phyloP scores from a whole-genome alignment of 2,329 filamentous ascomycete species.

The Aspergillaceae sp. region DNA sequence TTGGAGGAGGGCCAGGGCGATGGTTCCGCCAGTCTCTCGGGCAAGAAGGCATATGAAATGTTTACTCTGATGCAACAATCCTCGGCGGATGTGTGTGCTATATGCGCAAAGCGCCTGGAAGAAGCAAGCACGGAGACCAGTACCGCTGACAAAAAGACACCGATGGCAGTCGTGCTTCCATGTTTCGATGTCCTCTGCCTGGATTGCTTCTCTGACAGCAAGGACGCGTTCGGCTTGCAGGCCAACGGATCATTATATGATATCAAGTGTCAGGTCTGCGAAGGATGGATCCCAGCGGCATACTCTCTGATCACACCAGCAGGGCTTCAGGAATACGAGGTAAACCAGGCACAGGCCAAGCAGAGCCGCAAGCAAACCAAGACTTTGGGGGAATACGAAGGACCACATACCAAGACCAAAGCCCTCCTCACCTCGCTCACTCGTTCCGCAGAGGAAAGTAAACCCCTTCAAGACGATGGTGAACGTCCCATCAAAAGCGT shows the following conservation, averaged over 20 bases:
- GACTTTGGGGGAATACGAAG: constrained; percentile 60
- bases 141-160: constrained; percentile 42
- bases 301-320: constrained; percentile 62
- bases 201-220: constrained; percentile 57
- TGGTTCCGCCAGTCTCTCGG: constrained; percentile 48
- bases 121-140: constrained; percentile 47
- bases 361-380: constrained; percentile 49
- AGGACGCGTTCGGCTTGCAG: constrained; percentile 42
- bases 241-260: constrained; percentile 40
- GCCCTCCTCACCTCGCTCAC: constrained; percentile 70
- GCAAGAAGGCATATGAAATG: constrained; percentile 74
- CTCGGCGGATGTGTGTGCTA: constrained; percentile 63
- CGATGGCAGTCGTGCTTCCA: constrained; percentile 64
- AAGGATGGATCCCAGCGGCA: constrained; percentile 51
- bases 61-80: constrained; percentile 77
- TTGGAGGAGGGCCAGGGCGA: constrained; percentile 68
- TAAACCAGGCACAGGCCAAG: constrained; percentile 50
- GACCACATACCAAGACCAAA: constrained; percentile 85
- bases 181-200: constrained; percentile 82
- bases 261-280: constrained; percentile 59
- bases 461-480: constrained; percentile 33
- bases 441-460: constrained; percentile 51
- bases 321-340: constrained; percentile 40
- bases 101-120: constrained; percentile 58
- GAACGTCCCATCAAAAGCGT: constrained; percentile 83